A percentile compares a stretch with the other conserved stretches of the same genome.
phyloP scores from a whole-genome alignment of 129 eudicot species.

The Escallonia rubra region DNA sequence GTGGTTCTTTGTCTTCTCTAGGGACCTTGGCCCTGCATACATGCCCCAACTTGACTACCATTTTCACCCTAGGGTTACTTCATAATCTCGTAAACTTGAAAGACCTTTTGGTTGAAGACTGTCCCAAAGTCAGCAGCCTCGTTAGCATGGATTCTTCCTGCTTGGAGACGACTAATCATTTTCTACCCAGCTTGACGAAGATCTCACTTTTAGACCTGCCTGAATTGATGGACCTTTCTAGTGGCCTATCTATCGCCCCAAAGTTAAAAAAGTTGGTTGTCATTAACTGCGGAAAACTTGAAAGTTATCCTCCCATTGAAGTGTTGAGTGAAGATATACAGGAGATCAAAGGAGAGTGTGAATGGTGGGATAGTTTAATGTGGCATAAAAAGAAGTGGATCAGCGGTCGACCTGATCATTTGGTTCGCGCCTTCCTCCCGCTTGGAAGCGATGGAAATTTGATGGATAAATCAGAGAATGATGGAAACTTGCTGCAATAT shows the following conservation, averaged over 20 bases:
- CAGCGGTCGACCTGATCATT: too few relatives aligned
- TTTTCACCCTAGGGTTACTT: not conserved
- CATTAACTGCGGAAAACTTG: constrained; percentile 31
- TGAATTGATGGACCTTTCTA: constrained; percentile 20
- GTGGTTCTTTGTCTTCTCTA: constrained; percentile 14
- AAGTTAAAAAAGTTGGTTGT: constrained; percentile 15
- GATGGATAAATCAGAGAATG: too few relatives aligned
- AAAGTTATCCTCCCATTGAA: constrained; percentile 8
- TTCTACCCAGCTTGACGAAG: constrained; percentile 26
- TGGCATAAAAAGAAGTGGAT: too few relatives aligned
- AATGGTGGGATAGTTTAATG: constrained; percentile 44
- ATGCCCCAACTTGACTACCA: constrained; percentile 29
- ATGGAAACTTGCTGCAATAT: too few relatives aligned
- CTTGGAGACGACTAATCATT: not conserved
- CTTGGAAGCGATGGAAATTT: too few relatives aligned
- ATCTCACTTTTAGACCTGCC: constrained; percentile 32
- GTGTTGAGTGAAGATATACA: not conserved
- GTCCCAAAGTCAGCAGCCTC: constrained; percentile 12
- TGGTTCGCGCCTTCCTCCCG: too few relatives aligned
- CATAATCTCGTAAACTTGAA: constrained; percentile 9
- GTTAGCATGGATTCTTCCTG: constrained; percentile 5
- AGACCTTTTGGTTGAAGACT: constrained; percentile 27
- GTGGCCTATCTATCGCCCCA: constrained; percentile 15
- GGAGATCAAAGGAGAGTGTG: constrained; percentile 23
- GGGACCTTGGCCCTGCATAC: constrained; percentile 23